These are phyloP conservation scores for Toxicodendron radicans DNA, from an alignment of 345 rosid genomes.

Conservation along the genomic window DNA sequence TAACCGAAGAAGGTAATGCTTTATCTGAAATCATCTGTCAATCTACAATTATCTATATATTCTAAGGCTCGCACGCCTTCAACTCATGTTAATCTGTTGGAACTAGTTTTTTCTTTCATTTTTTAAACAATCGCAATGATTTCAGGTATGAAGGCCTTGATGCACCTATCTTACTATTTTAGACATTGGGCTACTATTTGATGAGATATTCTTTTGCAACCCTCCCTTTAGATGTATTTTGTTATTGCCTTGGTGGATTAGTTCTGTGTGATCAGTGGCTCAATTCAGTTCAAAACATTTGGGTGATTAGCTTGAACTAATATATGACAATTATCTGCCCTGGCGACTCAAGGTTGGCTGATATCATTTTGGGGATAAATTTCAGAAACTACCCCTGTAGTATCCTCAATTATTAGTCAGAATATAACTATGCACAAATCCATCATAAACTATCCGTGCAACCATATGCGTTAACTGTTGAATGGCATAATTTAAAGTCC, in stretches of 20 bases:
- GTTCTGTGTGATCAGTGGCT: background rate
- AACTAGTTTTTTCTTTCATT: background rate
- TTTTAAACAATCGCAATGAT: too few relatives aligned
- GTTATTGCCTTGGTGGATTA: background rate
- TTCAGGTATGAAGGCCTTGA: background rate
- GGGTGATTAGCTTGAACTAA: background rate
- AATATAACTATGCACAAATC: too few relatives aligned
- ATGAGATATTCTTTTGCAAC: background rate
- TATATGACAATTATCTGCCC: background rate
- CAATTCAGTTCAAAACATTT: background rate
- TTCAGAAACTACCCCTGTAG: too few relatives aligned
- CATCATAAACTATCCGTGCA: too few relatives aligned
- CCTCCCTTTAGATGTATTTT: background rate
- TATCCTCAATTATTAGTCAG: too few relatives aligned
- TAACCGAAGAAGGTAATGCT: slow-evolving; percentile 78
- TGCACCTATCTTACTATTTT: background rate
- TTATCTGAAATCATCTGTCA: slow-evolving; percentile 15
- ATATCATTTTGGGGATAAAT: background rate
- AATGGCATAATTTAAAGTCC: too few relatives aligned
- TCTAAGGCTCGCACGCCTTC: background rate
- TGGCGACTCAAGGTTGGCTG: background rate
- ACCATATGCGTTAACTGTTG: too few relatives aligned
- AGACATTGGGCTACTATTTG: background rate
- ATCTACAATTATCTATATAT: background rate
- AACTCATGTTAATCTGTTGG: slow-evolving; percentile 1